phyloP scores from a whole-genome alignment of 169 alveolate species.

The Eimeria tenella region DNA sequence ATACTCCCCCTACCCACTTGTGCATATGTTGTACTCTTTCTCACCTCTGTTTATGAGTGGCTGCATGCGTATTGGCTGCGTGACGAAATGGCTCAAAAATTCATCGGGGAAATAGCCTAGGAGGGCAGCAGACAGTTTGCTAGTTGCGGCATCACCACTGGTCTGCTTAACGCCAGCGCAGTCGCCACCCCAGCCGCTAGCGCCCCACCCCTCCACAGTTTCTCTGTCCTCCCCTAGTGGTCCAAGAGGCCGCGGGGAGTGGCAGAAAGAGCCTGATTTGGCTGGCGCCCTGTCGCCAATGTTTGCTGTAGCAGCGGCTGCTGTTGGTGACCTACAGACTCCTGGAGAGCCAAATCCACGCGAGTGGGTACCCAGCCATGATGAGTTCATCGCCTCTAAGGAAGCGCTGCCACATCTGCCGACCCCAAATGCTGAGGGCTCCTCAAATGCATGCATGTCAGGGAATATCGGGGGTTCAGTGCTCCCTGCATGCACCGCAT shows the following conservation, averaged over 20 bases:
- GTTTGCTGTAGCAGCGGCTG: too few relatives aligned
- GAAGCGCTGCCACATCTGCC: too few relatives aligned
- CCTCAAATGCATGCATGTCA: too few relatives aligned
- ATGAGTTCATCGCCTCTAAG: too few relatives aligned
- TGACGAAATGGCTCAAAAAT: slow-evolving; percentile 26
- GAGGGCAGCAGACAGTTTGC: slow-evolving; percentile 49
- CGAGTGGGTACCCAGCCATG: too few relatives aligned
- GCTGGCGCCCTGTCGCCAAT: too few relatives aligned
- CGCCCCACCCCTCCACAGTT: not conserved
- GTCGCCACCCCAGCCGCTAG: slow-evolving; percentile 30
- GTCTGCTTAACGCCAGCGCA: slow-evolving; percentile 29
- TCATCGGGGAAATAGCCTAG: slow-evolving; percentile 45
- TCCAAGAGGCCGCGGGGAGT: not conserved
- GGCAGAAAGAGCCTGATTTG: not conserved
- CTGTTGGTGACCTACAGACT: too few relatives aligned
- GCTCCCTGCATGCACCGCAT: not conserved
- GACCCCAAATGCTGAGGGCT: too few relatives aligned
- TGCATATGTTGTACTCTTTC: not conserved
- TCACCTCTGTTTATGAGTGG: slow-evolving; percentile 65
- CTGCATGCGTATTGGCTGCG: slow-evolving; percentile 2
- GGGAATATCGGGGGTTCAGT: not conserved
- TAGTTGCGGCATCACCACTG: slow-evolving; percentile 39
- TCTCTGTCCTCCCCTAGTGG: not conserved
- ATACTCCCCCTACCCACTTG: too few relatives aligned
- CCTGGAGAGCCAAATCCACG: too few relatives aligned